Conservation (phyloP, 768 basidiomycete genomes). For the Mrakia frigida region DNA sequence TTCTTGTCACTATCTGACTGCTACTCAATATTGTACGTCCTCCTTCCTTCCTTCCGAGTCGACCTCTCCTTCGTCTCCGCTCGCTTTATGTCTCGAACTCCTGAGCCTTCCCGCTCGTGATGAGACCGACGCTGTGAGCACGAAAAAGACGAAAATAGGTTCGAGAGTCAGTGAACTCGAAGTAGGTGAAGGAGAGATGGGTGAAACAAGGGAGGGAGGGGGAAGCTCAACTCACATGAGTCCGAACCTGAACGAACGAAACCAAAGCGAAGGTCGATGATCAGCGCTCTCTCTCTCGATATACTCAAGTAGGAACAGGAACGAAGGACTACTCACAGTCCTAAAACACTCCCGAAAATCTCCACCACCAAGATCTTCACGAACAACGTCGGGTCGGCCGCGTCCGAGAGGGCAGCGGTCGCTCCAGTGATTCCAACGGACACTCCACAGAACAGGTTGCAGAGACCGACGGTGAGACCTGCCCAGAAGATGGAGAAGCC, state of each 20-base stretch:
- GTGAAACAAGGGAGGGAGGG: no score
- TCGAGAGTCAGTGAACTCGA: neutral
- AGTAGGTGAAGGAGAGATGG: no score
- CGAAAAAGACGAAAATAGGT: constrained; percentile 15
- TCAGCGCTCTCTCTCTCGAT: constrained; percentile 56
- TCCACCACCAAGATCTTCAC: constrained; percentile 97
- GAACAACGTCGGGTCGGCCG: constrained; percentile 87
- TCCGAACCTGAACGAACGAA: neutral
- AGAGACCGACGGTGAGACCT: constrained; percentile 85
- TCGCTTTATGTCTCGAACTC: constrained; percentile 5
- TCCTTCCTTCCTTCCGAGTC: no score
- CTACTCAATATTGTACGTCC: no score
- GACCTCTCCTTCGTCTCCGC: no score
- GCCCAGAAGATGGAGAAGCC: constrained; percentile 96
- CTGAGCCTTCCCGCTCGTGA: constrained; percentile 7
- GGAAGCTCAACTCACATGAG: neutral
- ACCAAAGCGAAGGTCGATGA: constrained; percentile 58
- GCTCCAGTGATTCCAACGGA: constrained; percentile 93
- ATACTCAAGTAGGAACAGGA: constrained; percentile 5
- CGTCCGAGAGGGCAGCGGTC: constrained; percentile 90
- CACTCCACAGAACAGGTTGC: constrained; percentile 90
- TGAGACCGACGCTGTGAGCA: constrained; percentile 3
- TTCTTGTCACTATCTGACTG: no score
- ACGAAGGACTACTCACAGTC: constrained; percentile 62
- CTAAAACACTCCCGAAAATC: constrained; percentile 59